Conservation (phyloP, 768 basidiomycete species). For the Lentinus tigrinus region DNA sequence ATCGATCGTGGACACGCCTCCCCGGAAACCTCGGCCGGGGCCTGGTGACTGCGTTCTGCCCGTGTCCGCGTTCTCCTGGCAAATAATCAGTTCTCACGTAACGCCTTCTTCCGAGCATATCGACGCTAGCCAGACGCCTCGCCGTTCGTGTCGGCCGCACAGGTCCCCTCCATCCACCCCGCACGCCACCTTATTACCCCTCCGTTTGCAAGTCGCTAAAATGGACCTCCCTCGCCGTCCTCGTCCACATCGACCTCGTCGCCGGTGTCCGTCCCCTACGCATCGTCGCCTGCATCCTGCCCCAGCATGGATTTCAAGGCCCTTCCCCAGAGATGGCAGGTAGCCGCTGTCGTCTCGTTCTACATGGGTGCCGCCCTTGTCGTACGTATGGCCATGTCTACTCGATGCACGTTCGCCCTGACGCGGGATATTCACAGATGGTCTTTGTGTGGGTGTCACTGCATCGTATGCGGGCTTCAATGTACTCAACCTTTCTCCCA, state of each 20-base stretch:
- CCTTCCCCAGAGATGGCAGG: constrained; percentile 41
- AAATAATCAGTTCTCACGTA: not conserved
- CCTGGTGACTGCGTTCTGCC: too few relatives aligned
- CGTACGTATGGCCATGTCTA: constrained; percentile 40
- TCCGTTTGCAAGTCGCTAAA: not conserved
- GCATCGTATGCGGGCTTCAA: too few relatives aligned
- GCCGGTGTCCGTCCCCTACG: not conserved
- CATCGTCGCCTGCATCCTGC: not conserved
- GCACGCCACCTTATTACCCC: constrained; percentile 10
- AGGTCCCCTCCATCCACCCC: constrained; percentile 9
- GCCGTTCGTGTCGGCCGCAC: constrained; percentile 1
- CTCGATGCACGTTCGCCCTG: not conserved
- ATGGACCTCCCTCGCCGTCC: not conserved
- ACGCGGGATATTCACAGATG: constrained; percentile 34
- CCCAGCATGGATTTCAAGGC: constrained; percentile 33
- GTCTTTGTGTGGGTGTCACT: constrained; percentile 42
- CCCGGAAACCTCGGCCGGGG: too few relatives aligned
- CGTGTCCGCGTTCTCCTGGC: not conserved
- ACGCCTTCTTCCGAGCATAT: not conserved
- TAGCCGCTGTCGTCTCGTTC: constrained; percentile 72
- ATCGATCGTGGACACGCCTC: too few relatives aligned
- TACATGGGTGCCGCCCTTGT: constrained; percentile 78
- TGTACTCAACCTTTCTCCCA: constrained; percentile 23
- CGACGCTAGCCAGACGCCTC: not conserved
- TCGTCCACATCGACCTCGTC: not conserved